Evolutionary conservation across 1,284 basidiomycete genomes (phyloP).

Genomic region (Polyporus tsugae): DNA sequence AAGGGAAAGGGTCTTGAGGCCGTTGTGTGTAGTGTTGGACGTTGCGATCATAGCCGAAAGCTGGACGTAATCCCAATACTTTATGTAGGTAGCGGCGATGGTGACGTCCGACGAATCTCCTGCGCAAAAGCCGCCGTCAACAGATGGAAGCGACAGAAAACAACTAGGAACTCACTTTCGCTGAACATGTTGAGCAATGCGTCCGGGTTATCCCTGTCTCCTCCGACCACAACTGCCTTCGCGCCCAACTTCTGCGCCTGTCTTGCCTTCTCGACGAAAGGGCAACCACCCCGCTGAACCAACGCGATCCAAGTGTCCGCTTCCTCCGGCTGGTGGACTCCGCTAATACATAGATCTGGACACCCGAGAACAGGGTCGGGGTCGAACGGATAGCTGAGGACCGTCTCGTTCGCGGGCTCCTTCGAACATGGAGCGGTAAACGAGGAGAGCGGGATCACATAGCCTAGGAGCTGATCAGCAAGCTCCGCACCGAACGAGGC

Average conservation of each 20-base stretch:
- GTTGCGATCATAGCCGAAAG: slow-evolving; percentile 65
- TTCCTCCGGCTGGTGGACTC: slow-evolving; percentile 59
- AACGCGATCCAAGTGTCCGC: slow-evolving; percentile 85
- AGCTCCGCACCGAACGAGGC: slow-evolving; percentile 83
- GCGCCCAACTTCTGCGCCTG: slow-evolving; percentile 88
- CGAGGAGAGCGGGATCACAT: slow-evolving; percentile 79
- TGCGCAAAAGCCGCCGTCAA: slow-evolving; percentile 39
- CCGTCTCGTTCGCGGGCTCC: slow-evolving; percentile 36
- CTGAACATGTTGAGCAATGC: slow-evolving; percentile 92
- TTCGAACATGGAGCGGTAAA: slow-evolving; percentile 66
- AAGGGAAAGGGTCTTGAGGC: slow-evolving; percentile 75
- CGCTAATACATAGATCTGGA: slow-evolving; percentile 66
- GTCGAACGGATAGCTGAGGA: slow-evolving; percentile 27
- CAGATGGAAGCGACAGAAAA: slow-evolving; percentile 19
- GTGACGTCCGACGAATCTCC: slow-evolving; percentile 78
- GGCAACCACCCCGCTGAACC: slow-evolving; percentile 85
- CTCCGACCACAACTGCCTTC: slow-evolving; percentile 88
- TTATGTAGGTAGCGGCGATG: slow-evolving; percentile 79
- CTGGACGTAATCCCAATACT: slow-evolving; percentile 71
- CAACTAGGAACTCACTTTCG: slow-evolving; percentile 61
- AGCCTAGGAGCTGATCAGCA: slow-evolving; percentile 72
- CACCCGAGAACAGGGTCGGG: slow-evolving; percentile 63
- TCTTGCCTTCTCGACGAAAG: slow-evolving; percentile 87
- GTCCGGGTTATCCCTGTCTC: slow-evolving; percentile 78
- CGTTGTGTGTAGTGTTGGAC: slow-evolving; percentile 81